Base-by-base conservation (phyloP, 176 grass and related monocot genomes). In the Triticum monococcum region DNA sequence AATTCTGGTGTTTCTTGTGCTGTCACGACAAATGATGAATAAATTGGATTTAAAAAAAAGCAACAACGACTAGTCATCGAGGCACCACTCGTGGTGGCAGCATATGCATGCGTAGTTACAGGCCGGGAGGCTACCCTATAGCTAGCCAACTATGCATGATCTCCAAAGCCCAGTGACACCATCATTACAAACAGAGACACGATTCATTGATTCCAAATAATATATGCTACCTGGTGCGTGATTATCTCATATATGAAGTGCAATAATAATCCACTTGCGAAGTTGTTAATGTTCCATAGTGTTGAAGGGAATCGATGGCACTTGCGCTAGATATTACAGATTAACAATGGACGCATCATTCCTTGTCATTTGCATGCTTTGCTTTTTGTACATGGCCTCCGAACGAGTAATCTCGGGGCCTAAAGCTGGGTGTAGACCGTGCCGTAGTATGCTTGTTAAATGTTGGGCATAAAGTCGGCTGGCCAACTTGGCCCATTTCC, bases 381-480 rank as follows among this genome's bases (percentile, higher is more conserved):
- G 84, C 64, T 65, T 90, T 90, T 65, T 90, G 84, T 86, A 17
- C 52, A 82, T 83, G 84, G 70, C 82, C 72, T 76, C 84, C 65
- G 54, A 79, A 37, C 89, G 50, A 50, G 87, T 48, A 76, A 84
- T 84, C 60, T 14, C 38, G 45, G 3, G 43, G 68, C 87, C 45
- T 75, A 85, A 84, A 80, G 77, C 68, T 13, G 75, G 82, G 76
- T 56, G 57, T 31, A 80, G 66, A 23, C 72, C 18, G 41, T 50
- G 72, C 16, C 23, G 23, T 75, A 75, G 41, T 50, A 66, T 89
- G 57, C 8, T 74, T 85, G 71, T 48, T 73, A 66, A 66, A 72
- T 74, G 72, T 79, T 74, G 84, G 77, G 85, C 80, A 87, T 87
- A 90, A 90, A 87, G 74, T 87, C 67, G 36, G 80, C 33, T 66